Percentiles rank a stretch among this genome's conserved stretches.
Conservation (phyloP, 495 filamentous ascomycete genomes). For the Hyaloscypha variabilis region DNA sequence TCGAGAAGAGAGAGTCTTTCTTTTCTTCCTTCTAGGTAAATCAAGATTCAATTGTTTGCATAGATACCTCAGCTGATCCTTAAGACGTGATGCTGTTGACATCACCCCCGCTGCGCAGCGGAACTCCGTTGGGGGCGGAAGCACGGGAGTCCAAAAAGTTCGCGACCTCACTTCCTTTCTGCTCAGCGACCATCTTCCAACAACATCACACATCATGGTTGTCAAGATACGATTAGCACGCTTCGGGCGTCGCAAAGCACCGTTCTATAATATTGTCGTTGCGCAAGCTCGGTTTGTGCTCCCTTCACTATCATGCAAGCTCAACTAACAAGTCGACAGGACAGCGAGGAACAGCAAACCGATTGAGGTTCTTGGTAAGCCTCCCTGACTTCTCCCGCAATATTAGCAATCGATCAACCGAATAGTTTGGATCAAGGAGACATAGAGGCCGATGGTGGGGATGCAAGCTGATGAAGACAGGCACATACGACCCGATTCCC, state of each 20-base stretch:
- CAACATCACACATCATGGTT: constrained; percentile 64
- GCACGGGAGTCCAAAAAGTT: constrained; percentile 15
- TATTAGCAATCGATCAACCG: background rate
- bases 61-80: background rate
- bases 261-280: constrained; percentile 97
- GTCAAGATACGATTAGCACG: constrained; percentile 90
- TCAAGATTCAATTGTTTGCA: background rate
- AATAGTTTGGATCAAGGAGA: background rate
- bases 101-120: constrained; percentile 14
- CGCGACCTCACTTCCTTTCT: constrained; percentile 2
- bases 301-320: background rate
- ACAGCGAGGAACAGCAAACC: constrained; percentile 84
- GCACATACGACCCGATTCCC: constrained; percentile 92
- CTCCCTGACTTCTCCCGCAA: background rate
- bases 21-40: too few relatives aligned
- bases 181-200: background rate
- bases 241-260: constrained; percentile 83
- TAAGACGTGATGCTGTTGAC: constrained; percentile 12
- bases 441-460: background rate
- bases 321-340: constrained; percentile 35
- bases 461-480: constrained; percentile 29
- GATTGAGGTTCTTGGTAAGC: constrained; percentile 78
- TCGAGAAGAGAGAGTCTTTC: background rate
- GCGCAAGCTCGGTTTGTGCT: constrained; percentile 82
- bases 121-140: constrained; percentile 12